Evolutionary conservation across 2,329 filamentous ascomycete genomes (phyloP).

Genomic region (Uncinocarpus reesii): DNA sequence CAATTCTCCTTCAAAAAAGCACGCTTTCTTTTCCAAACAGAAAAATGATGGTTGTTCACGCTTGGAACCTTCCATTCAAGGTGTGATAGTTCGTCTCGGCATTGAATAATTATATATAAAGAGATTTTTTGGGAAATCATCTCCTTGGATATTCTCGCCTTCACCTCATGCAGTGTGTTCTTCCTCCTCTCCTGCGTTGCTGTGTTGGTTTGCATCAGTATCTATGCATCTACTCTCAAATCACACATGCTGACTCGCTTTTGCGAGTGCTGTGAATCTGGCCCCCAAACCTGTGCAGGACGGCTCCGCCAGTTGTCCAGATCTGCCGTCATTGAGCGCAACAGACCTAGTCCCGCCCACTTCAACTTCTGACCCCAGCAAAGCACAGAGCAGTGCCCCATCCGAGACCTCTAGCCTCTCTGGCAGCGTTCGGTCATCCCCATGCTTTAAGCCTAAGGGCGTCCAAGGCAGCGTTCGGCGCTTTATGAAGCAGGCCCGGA

Average conservation of each 20-base stretch:
- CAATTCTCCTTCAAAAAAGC: neutral
- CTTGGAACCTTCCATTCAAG: constrained; percentile 11
- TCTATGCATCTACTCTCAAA: neutral
- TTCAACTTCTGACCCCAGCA: neutral
- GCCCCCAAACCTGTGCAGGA: constrained; percentile 31
- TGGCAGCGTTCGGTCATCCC: constrained; percentile 15
- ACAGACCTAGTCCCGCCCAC: neutral
- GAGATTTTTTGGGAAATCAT: constrained; percentile 9
- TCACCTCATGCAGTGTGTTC: constrained; percentile 11
- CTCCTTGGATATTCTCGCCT: neutral
- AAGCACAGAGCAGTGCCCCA: constrained; percentile 9
- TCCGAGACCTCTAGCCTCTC: constrained; percentile 14
- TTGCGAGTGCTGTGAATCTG: constrained; percentile 28
- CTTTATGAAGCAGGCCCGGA: constrained; percentile 34
- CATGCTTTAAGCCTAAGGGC: constrained; percentile 25
- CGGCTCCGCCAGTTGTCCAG: constrained; percentile 37
- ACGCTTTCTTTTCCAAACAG: constrained; percentile 1
- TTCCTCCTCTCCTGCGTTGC: constrained; percentile 4
- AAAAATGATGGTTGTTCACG: constrained; percentile 6
- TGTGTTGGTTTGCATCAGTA: constrained; percentile 2
- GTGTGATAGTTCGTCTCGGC: constrained; percentile 7
- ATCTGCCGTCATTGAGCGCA: constrained; percentile 21
- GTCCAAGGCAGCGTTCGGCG: constrained; percentile 33
- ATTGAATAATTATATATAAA: neutral
- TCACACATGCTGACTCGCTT: constrained; percentile 15